A percentile compares a stretch with the other conserved stretches of the same genome.
phyloP scores from a whole-genome alignment of 176 grass and related monocot genomes.

The Puya raimondii region DNA sequence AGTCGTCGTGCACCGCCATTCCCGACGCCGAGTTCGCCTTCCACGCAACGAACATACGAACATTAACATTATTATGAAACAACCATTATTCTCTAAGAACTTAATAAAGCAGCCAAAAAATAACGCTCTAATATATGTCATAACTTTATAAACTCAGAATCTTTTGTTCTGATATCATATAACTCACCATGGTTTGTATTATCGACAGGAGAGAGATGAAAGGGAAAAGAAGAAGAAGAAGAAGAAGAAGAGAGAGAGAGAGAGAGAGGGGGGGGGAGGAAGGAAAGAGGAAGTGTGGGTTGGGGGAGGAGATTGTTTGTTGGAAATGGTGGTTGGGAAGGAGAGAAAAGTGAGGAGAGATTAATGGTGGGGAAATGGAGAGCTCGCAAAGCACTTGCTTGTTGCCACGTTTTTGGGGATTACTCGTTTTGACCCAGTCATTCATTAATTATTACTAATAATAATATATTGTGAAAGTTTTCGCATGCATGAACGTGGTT shows the following conservation, averaged over 20 bases:
- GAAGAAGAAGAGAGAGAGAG: background rate
- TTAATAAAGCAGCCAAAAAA: too few relatives aligned
- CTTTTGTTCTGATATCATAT: too few relatives aligned
- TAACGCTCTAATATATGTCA: too few relatives aligned
- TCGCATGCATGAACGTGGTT: background rate
- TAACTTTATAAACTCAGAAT: too few relatives aligned
- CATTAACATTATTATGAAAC: background rate
- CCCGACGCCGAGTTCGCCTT: conserved; percentile 15
- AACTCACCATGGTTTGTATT: background rate
- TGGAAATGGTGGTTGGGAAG: background rate
- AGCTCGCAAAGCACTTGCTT: conserved; percentile 3
- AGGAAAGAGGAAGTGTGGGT: background rate
- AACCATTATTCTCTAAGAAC: background rate
- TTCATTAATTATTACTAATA: background rate
- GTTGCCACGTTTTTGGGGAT: background rate
- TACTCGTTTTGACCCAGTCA: background rate
- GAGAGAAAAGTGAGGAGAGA: background rate
- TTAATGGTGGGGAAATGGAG: background rate
- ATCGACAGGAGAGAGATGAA: background rate
- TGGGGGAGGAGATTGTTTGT: background rate
- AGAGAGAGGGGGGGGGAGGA: background rate
- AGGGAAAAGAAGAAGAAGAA: background rate
- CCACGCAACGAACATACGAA: background rate
- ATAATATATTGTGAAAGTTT: too few relatives aligned
- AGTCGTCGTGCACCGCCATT: conserved; percentile 19